These are phyloP conservation scores for Aspergillus fructus DNA, from an alignment of 2,329 filamentous ascomycete species.

Conservation along the genomic window DNA sequence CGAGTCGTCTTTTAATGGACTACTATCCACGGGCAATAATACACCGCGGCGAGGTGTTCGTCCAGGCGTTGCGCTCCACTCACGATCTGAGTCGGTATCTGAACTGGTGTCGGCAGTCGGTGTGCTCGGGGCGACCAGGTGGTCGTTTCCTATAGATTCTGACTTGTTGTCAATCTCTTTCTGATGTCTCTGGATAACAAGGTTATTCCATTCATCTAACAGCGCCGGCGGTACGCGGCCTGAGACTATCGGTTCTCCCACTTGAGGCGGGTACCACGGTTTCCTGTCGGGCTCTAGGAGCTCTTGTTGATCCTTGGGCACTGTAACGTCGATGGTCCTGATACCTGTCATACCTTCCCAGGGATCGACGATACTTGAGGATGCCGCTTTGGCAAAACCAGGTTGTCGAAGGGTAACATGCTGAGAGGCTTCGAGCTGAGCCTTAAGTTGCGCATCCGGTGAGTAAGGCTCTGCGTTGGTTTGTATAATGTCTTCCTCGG, in stretches of 20 bases:
- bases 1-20: conserved; percentile 17
- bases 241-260: conserved; percentile 25
- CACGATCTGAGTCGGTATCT: conserved; percentile 19
- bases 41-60: conserved; percentile 5
- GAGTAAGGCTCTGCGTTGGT: background rate
- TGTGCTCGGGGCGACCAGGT: conserved; percentile 1
- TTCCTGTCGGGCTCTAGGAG: conserved; percentile 44
- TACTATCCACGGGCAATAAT: conserved; percentile 31
- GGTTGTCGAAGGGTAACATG: background rate
- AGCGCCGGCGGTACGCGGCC: conserved; percentile 37
- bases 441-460: background rate
- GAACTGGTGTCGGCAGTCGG: conserved; percentile 16
- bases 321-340: conserved; percentile 42
- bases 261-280: conserved; percentile 40
- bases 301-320: conserved; percentile 50
- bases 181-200: conserved; percentile 17
- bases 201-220: conserved; percentile 37
- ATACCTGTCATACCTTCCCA: conserved; percentile 40
- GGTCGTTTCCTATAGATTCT: background rate
- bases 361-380: conserved; percentile 14
- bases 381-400: background rate
- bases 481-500: background rate
- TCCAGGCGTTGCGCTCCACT: conserved; percentile 21
- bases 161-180: background rate
- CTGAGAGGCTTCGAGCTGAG: background rate